phyloP scores from a whole-genome alignment of 2,329 filamentous ascomycete species.

The Dactylellina cionopaga region DNA sequence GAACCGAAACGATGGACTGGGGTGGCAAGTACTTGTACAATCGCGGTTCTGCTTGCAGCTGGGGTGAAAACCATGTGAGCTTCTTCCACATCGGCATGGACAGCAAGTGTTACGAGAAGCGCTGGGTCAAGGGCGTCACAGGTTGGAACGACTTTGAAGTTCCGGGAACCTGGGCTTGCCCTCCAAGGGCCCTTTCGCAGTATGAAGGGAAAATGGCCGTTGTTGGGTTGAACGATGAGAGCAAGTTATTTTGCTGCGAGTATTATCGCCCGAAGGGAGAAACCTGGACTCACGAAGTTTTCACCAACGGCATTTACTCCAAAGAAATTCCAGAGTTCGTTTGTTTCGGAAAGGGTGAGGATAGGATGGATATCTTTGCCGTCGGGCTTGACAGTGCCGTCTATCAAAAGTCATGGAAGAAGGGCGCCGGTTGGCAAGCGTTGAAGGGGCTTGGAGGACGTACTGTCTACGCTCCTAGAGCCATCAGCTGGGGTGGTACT shows the following conservation, averaged over 20 bases:
- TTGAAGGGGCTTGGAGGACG: background rate
- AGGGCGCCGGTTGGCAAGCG: background rate
- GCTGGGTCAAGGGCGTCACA: background rate
- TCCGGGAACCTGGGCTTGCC: conserved; percentile 4
- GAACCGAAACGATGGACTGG: background rate
- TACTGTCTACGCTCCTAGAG: background rate
- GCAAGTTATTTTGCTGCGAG: conserved; percentile 7
- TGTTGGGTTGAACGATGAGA: conserved; percentile 10
- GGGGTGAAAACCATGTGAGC: conserved; percentile 6
- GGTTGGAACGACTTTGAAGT: conserved; percentile 7
- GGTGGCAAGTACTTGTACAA: conserved; percentile 19
- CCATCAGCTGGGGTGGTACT: conserved; percentile 9
- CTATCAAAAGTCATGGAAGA: conserved; percentile 21
- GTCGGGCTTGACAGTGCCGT: conserved; percentile 17
- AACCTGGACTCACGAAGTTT: background rate
- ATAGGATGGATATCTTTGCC: conserved; percentile 21
- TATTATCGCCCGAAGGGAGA: no score
- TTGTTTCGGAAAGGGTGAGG: background rate
- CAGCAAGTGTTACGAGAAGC: conserved; percentile 27
- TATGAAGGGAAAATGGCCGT: background rate
- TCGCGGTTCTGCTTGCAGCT: conserved; percentile 11
- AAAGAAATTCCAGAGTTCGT: conserved; percentile 7
- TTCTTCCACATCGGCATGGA: conserved; percentile 20
- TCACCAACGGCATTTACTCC: background rate
- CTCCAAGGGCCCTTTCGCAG: conserved; percentile 1